Conservation (phyloP, 495 filamentous ascomycete species). For the Aspergillus mulundensis region DNA sequence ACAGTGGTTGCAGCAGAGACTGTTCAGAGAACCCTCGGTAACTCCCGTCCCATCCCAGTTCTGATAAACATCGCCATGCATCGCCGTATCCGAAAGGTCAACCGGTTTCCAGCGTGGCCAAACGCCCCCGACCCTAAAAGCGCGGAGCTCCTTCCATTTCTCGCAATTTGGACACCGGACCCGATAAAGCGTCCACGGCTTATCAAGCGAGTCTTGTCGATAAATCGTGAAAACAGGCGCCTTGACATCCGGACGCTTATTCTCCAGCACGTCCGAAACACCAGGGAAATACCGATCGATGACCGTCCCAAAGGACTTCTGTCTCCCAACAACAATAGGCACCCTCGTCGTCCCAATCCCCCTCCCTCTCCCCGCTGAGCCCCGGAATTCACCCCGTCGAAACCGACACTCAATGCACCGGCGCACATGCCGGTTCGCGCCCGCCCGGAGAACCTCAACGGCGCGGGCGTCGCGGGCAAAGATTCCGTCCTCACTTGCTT, state of each 20-base stretch:
- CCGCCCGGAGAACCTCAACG: background rate
- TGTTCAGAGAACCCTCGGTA: background rate
- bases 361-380: too few relatives aligned
- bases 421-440: background rate
- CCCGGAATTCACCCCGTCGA: background rate
- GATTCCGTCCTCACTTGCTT: background rate
- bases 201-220: background rate
- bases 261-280: background rate
- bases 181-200: background rate
- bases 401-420: slow-evolving; percentile 3
- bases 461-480: background rate
- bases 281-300: slow-evolving; percentile 1
- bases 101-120: background rate
- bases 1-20: background rate
- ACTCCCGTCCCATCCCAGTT: background rate
- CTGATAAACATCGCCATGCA: too few relatives aligned
- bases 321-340: background rate
- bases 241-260: background rate
- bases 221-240: background rate
- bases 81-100: background rate
- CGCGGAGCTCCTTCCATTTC: background rate
- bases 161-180: background rate
- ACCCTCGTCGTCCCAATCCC: background rate
- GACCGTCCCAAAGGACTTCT: background rate
- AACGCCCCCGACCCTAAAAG: background rate